These are phyloP conservation scores for Pseudofabraea citricarpa DNA, from an alignment of 2,329 filamentous ascomycete genomes.

Conservation along the genomic window DNA sequence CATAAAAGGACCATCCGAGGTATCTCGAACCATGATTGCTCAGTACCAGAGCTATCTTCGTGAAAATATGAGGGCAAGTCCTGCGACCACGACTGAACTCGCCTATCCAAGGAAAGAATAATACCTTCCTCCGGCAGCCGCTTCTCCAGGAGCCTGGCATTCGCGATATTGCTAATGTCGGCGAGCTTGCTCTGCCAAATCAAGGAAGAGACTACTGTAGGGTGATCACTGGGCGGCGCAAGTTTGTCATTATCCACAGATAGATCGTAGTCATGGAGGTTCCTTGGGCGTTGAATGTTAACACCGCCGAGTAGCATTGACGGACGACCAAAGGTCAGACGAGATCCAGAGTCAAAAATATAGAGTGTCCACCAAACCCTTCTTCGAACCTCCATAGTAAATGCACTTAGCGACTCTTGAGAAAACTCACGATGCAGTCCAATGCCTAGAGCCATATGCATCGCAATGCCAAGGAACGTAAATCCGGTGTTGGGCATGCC, in stretches of 20 bases:
- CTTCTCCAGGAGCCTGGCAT: background rate
- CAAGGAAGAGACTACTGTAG: background rate
- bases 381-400: conserved; percentile 29
- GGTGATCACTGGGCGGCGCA: background rate
- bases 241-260: background rate
- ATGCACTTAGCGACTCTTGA: conserved; percentile 27
- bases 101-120: background rate
- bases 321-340: conserved; percentile 39
- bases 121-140: background rate
- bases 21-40: background rate
- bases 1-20: background rate
- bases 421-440: conserved; percentile 40
- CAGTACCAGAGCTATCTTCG: background rate
- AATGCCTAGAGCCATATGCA: conserved; percentile 41
- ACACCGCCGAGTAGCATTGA: background rate
- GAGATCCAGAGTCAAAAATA: conserved; percentile 39
- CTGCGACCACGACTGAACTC: background rate
- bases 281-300: background rate
- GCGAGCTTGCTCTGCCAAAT: background rate
- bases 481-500: conserved; percentile 44
- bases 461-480: conserved; percentile 41
- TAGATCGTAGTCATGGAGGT: background rate
- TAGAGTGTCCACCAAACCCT: conserved; percentile 36
- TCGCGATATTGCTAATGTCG: background rate
- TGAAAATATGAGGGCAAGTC: background rate